Base-by-base conservation (phyloP, 1,284 basidiomycete genomes). In the Termitomyces sp. region DNA sequence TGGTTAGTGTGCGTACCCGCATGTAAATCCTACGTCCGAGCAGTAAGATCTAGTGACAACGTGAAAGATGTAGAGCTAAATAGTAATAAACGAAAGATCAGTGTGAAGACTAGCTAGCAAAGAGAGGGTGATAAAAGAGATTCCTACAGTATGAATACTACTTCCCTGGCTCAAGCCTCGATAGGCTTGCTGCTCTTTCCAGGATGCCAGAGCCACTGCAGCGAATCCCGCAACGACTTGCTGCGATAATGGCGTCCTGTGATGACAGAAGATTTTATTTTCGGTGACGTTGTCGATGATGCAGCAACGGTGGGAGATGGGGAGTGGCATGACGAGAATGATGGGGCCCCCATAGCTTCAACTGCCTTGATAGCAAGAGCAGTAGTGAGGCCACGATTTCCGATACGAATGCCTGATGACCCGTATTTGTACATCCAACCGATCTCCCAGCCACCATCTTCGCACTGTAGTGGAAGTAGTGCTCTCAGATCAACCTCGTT, bases 1-100 rank as follows among this genome's bases (percentile, higher is more conserved):
- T 54, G 94, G 93, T 95, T 72, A 83, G 90, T 86, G 72, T 77
- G 77, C 75, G 74, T 80, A 73, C 60, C 28, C 40, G 18, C 21
- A 24, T 24, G 21, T 5, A 24, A 24, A 24, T 24, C 21, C 2
- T 24, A 24, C 21, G 21, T 24, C 21, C 21, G 21, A 24, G 21
- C 21, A 24, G 21, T 5, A 5, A 24, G 21, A 24, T 24, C 21
- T 2, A 24, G 21, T 24, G 21, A 24, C 21, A 24, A 24, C 21
- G 21, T 24, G 21, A 24, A 24, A 24, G 21, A 24, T 3, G 21
- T 24, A 24, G 5, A 5, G 21, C 21, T 24, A 24, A 24, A 24
- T 24, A 2, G 21, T 24, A 24, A 24, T 24, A 3, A 24, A 5
- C 5, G 5, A 24, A 24, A 24, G 21, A 24, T 24, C 21, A 24